Evolutionary conservation across 2,329 filamentous ascomycete species (phyloP).

Genomic region (Aspergillus phoenicis): DNA sequence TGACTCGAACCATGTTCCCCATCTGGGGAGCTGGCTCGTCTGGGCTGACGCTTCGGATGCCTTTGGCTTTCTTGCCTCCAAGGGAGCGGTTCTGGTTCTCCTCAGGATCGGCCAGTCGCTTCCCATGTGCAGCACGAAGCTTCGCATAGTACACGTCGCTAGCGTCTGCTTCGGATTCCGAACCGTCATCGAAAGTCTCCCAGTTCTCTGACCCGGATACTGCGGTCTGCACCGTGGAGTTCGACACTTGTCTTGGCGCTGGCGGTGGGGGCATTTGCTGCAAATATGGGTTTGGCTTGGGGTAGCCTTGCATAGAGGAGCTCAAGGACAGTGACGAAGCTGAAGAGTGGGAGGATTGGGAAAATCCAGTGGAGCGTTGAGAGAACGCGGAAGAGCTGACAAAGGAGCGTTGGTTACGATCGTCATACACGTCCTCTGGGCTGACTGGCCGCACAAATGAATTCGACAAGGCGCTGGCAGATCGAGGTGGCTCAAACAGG

Average conservation of each 20-base stretch:
- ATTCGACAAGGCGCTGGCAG: slow-evolving; percentile 53
- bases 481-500: slow-evolving; percentile 49
- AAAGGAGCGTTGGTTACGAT: slow-evolving; percentile 55
- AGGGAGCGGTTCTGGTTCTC: slow-evolving; percentile 35
- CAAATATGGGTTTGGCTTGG: slow-evolving; percentile 40
- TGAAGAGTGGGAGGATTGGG: slow-evolving; percentile 47
- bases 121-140: slow-evolving; percentile 68
- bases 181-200: slow-evolving; percentile 91
- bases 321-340: slow-evolving; percentile 41
- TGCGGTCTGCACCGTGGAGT: slow-evolving; percentile 64
- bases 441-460: slow-evolving; percentile 60
- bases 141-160: slow-evolving; percentile 81
- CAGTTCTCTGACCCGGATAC: slow-evolving; percentile 91
- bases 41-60: slow-evolving; percentile 51
- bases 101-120: slow-evolving; percentile 56
- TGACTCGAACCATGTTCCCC: slow-evolving; percentile 50
- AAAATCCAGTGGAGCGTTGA: slow-evolving; percentile 40
- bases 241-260: slow-evolving; percentile 68
- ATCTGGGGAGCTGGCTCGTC: slow-evolving; percentile 45
- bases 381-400: slow-evolving; percentile 48
- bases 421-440: slow-evolving; percentile 86
- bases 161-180: slow-evolving; percentile 72
- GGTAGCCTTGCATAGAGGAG: slow-evolving; percentile 35
- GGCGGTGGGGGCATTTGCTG: slow-evolving; percentile 41
- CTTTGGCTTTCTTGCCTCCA: slow-evolving; percentile 47